A percentile compares a stretch with the other conserved stretches of the same genome.
Conservation (phyloP, 1,284 basidiomycete genomes). For the Mycocalia duriaeana region DNA sequence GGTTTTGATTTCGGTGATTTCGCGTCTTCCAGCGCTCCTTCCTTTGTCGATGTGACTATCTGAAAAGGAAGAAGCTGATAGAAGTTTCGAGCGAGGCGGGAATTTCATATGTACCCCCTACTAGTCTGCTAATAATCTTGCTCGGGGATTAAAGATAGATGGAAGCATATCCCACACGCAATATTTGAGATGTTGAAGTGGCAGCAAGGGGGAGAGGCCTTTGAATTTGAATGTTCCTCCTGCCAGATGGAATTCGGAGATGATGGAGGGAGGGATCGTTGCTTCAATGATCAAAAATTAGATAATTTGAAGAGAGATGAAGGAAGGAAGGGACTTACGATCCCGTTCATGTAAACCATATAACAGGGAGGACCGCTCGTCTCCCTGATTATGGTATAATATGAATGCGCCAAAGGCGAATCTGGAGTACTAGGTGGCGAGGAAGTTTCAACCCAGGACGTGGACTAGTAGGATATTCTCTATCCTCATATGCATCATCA, state of each 20-base stretch:
- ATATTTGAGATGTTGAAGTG: constrained; percentile 40
- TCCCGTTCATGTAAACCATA: constrained; percentile 49
- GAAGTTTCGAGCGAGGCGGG: constrained; percentile 28
- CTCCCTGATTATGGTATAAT: background rate
- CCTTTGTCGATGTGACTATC: background rate
- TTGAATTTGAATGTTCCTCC: constrained; percentile 58
- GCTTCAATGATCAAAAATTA: background rate
- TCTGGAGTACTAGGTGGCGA: too few relatives aligned
- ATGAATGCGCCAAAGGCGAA: too few relatives aligned
- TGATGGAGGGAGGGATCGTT: constrained; percentile 10
- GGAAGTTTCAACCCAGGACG: too few relatives aligned
- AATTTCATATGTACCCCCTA: constrained; percentile 42
- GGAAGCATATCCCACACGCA: constrained; percentile 52
- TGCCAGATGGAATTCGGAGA: constrained; percentile 32
- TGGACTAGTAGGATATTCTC: too few relatives aligned
- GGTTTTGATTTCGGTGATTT: background rate
- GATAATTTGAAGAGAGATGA: background rate
- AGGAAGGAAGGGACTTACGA: constrained; percentile 30
- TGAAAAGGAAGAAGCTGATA: constrained; percentile 22
- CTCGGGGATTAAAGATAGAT: constrained; percentile 57
- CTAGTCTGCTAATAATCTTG: constrained; percentile 53
- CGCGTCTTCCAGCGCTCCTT: constrained; percentile 9
- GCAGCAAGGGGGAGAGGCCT: constrained; percentile 38
- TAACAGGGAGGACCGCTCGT: constrained; percentile 30
- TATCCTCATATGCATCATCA: constrained; percentile 48